These are phyloP conservation scores for Lanmaoa pseudosensibilis DNA, from an alignment of 768 basidiomycete genomes.

Conservation along the genomic window DNA sequence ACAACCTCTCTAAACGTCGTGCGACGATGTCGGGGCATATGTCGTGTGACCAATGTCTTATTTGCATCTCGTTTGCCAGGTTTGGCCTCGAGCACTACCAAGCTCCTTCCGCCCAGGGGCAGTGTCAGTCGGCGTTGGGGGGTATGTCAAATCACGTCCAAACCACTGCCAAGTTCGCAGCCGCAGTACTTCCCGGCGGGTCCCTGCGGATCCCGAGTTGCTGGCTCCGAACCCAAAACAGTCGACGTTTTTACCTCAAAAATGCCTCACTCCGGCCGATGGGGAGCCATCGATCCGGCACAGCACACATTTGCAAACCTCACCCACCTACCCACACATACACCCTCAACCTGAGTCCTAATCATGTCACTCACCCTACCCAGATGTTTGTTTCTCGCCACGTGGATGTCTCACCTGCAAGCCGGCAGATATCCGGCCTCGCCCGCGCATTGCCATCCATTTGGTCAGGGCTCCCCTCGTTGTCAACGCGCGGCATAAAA, in stretches of 20 bases:
- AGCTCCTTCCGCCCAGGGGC: neutral
- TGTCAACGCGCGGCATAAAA: slow-evolving; percentile 22
- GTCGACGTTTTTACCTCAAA: neutral
- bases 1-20: neutral
- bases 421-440: slow-evolving; percentile 3
- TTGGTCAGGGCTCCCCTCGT: slow-evolving; percentile 20
- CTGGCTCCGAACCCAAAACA: neutral
- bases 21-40: no score
- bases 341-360: slow-evolving; percentile 23
- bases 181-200: no score
- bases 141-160: no score
- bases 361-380: neutral
- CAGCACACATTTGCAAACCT: slow-evolving; percentile 11
- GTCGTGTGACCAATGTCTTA: neutral
- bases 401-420: slow-evolving; percentile 7
- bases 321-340: neutral
- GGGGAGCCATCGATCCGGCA: neutral
- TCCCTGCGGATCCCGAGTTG: neutral
- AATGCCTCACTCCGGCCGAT: neutral
- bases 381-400: neutral
- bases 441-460: slow-evolving; percentile 2
- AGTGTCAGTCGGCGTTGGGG: no score
- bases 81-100: no score
- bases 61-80: no score
- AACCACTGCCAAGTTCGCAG: no score